These are phyloP conservation scores for Lipomyces starkeyi DNA, from an alignment of 805 yeast genomes.

Conservation along the genomic window DNA sequence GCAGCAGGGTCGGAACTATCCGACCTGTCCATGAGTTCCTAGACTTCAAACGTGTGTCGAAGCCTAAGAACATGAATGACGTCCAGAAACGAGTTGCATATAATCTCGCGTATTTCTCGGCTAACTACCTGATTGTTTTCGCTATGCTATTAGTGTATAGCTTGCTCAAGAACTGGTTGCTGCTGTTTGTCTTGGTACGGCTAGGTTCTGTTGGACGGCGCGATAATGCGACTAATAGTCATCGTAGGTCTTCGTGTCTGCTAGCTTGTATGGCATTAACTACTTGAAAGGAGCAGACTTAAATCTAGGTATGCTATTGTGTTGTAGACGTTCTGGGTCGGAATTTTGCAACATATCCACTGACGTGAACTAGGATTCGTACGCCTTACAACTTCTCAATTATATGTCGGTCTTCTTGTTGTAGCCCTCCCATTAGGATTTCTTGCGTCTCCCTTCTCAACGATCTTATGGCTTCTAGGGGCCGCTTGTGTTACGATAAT, in stretches of 20 bases:
- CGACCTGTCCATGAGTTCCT: slow-evolving; percentile 94
- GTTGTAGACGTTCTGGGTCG: neutral
- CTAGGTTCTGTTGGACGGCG: neutral
- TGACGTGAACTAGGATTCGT: slow-evolving; percentile 52
- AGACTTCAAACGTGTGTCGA: slow-evolving; percentile 85
- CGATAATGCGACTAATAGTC: slow-evolving; percentile 42
- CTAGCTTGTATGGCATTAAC: slow-evolving; percentile 79
- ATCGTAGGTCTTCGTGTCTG: slow-evolving; percentile 76
- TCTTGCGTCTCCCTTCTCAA: slow-evolving; percentile 85
- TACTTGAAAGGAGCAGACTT: slow-evolving; percentile 84
- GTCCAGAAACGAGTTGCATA: slow-evolving; percentile 85
- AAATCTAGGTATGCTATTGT: slow-evolving; percentile 51
- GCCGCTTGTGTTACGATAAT: slow-evolving; percentile 79
- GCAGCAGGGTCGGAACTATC: slow-evolving; percentile 44
- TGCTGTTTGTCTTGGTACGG: slow-evolving; percentile 74
- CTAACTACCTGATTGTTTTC: slow-evolving; percentile 81
- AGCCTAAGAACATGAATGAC: slow-evolving; percentile 89
- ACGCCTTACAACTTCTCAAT: slow-evolving; percentile 72
- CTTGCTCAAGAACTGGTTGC: slow-evolving; percentile 79
- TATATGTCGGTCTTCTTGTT: slow-evolving; percentile 81
- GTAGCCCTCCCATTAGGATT: slow-evolving; percentile 82
- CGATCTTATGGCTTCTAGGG: slow-evolving; percentile 90
- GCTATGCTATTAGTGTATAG: slow-evolving; percentile 80
- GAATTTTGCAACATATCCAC: neutral
- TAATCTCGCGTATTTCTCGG: slow-evolving; percentile 84